phyloP scores from a whole-genome alignment of 2,329 filamentous ascomycete genomes.

The Xenoacremonium recifei region DNA sequence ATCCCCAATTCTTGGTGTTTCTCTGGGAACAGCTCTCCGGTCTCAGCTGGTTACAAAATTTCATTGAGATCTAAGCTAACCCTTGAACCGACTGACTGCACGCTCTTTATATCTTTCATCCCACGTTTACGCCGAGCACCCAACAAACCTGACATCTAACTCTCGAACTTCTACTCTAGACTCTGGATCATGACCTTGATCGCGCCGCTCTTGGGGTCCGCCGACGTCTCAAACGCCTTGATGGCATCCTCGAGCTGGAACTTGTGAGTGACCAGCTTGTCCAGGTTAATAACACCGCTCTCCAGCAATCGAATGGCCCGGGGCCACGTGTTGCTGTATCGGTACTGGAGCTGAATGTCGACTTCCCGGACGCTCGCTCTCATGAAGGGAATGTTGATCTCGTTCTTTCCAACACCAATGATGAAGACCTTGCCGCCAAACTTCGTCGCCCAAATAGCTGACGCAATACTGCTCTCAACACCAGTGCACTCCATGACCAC shows the following conservation, averaged over 20 bases:
- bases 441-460: slow-evolving; percentile 86
- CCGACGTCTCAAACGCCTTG: slow-evolving; percentile 85
- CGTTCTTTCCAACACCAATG: slow-evolving; percentile 91
- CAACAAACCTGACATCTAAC: neutral
- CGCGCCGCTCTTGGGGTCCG: slow-evolving; percentile 86
- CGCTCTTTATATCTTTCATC: neutral
- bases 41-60: no score
- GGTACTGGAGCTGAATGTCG: slow-evolving; percentile 94
- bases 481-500: slow-evolving; percentile 92
- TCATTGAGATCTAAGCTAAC: no score
- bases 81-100: no score
- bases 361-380: slow-evolving; percentile 85
- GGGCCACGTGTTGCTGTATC: slow-evolving; percentile 96
- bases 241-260: slow-evolving; percentile 83
- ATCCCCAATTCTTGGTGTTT: no score
- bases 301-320: slow-evolving; percentile 84
- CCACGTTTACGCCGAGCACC: neutral
- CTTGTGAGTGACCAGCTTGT: slow-evolving; percentile 82
- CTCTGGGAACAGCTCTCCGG: no score
- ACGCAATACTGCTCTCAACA: slow-evolving; percentile 82
- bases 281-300: slow-evolving; percentile 79
- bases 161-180: slow-evolving; percentile 43
- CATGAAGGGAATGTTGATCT: slow-evolving; percentile 97
- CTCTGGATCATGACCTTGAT: slow-evolving; percentile 97
- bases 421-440: slow-evolving; percentile 98